Evolutionary conservation across 371 early-diverging fungal species (phyloP).

Genomic region (Rhizopus delemar): DNA sequence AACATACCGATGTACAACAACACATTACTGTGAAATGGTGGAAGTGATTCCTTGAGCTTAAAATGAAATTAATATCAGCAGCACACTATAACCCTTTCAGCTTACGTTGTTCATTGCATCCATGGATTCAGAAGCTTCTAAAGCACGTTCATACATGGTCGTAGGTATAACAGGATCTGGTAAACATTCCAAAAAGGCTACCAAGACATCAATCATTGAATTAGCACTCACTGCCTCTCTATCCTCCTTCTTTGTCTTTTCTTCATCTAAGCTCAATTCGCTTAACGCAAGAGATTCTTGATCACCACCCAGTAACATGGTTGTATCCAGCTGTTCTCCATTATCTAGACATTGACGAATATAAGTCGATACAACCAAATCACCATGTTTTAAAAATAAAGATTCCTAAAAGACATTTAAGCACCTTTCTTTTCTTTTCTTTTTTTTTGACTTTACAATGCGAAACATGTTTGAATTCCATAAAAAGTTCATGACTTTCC

Average conservation of each 20-base stretch:
- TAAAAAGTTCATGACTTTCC: conserved; percentile 81
- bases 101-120: conserved; percentile 51
- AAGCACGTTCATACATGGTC: conserved; percentile 59
- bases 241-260: conserved; percentile 10
- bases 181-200: conserved; percentile 73
- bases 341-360: conserved; percentile 84
- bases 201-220: conserved; percentile 76
- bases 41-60: conserved; percentile 21
- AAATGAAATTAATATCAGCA: conserved; percentile 9
- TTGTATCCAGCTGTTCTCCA: conserved; percentile 70
- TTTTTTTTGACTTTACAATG: conserved; percentile 22
- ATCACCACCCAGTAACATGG: conserved; percentile 38
- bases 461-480: conserved; percentile 48
- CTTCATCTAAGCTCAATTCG: conserved; percentile 7
- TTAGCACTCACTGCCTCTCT: conserved; percentile 66
- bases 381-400: conserved; percentile 71
- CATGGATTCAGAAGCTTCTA: conserved; percentile 56
- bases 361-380: conserved; percentile 63
- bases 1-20: conserved; percentile 78
- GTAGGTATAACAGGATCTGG: conserved; percentile 77
- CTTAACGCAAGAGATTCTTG: background rate
- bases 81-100: conserved; percentile 8
- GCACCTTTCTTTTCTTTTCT: background rate
- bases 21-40: conserved; percentile 63
- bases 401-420: conserved; percentile 44